Evolutionary conservation across 116 monocot species (phyloP).

Genomic region (Dioscorea cayenensis): DNA sequence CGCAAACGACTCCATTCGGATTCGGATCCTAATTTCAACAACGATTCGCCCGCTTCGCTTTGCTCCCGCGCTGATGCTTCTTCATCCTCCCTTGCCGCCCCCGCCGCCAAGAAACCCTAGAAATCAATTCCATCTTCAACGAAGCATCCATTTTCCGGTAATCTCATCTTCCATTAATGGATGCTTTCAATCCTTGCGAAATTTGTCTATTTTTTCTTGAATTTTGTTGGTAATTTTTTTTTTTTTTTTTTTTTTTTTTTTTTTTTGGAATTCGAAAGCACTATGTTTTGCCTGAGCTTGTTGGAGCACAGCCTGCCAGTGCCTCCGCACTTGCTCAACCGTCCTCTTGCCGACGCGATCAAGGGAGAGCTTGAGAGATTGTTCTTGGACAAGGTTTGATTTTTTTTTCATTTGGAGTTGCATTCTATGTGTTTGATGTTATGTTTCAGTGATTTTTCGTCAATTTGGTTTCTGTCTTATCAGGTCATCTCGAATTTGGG

Average conservation of each 20-base stretch:
- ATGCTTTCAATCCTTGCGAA: no score
- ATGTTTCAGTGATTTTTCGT: not conserved
- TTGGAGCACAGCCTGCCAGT: slow-evolving; percentile 53
- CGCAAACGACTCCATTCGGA: not conserved
- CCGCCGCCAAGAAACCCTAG: not conserved
- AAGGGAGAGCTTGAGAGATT: slow-evolving; percentile 61
- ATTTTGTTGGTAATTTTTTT: no score
- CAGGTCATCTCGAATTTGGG: slow-evolving; percentile 80
- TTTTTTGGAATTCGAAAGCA: not conserved
- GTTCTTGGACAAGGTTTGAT: slow-evolving; percentile 82
- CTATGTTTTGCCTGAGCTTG: slow-evolving; percentile 71
- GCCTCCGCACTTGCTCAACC: slow-evolving; percentile 63
- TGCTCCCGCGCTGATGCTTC: not conserved
- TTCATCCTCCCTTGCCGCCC: not conserved
- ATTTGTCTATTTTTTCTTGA: no score
- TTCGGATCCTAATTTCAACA: not conserved
- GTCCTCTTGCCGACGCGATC: slow-evolving; percentile 53
- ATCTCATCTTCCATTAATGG: no score
- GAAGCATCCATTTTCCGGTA: no score
- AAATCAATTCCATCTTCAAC: no score
- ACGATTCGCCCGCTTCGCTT: not conserved
- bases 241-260: no score
- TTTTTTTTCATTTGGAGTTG: not conserved
- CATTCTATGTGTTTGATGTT: slow-evolving; percentile 3
- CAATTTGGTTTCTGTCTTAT: not conserved